These are phyloP conservation scores for Trichoderma sp. DNA, from an alignment of 2,329 filamentous ascomycete species.

Conservation along the genomic window DNA sequence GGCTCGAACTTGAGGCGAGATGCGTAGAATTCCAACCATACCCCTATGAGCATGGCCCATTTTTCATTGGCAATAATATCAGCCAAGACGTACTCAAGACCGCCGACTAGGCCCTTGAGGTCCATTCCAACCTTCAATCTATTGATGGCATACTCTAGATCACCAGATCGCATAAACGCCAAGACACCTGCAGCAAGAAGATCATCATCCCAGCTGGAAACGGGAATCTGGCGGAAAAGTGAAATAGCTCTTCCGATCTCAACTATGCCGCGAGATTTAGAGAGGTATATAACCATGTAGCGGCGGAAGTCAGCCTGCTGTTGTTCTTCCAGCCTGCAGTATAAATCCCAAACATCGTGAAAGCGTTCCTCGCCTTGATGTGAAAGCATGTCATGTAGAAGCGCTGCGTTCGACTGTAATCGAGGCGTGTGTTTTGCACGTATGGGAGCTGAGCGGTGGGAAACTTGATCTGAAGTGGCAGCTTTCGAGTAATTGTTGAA, in stretches of 20 bases:
- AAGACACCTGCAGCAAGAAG: constrained; percentile 42
- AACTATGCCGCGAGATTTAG: constrained; percentile 41
- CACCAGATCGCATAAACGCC: constrained; percentile 42
- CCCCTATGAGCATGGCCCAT: constrained; percentile 38
- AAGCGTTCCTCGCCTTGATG: constrained; percentile 30
- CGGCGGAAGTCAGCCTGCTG: constrained; percentile 32
- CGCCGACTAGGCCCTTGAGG: constrained; percentile 34
- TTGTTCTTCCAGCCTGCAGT: constrained; percentile 36
- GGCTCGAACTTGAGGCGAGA: constrained; percentile 21
- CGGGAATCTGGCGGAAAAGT: constrained; percentile 41
- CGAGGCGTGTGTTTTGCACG: not conserved
- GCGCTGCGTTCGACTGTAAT: not conserved
- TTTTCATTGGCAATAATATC: constrained; percentile 38
- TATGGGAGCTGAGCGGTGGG: not conserved
- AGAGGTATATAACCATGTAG: constrained; percentile 42
- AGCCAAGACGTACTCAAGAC: constrained; percentile 45
- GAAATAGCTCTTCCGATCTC: constrained; percentile 47
- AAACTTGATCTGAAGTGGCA: not conserved
- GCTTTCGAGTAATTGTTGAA: not conserved
- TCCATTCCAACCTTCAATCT: constrained; percentile 42
- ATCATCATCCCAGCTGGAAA: constrained; percentile 40
- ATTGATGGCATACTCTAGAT: constrained; percentile 39
- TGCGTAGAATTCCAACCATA: constrained; percentile 38
- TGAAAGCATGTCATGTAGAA: constrained; percentile 27
- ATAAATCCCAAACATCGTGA: constrained; percentile 46